Conservation (phyloP, 352 stramenopile genomes). For the Phytophthora podocarpi region DNA sequence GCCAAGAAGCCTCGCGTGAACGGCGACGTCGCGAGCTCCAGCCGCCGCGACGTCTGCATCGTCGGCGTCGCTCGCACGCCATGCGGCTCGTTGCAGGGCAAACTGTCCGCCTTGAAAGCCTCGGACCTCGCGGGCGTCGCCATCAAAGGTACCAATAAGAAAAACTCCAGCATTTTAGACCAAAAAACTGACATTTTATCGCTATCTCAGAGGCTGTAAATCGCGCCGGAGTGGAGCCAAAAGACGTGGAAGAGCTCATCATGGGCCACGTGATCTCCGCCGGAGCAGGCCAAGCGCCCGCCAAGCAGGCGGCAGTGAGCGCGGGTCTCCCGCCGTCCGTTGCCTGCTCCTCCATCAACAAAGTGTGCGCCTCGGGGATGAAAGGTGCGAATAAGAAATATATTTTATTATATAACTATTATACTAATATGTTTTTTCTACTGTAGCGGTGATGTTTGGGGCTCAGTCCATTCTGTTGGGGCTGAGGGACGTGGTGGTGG, state of each 20-base stretch:
- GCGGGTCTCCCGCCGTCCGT: slow-evolving; percentile 76
- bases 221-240: slow-evolving; percentile 49
- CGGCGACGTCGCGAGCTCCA: background rate
- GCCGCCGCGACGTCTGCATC: slow-evolving; percentile 91
- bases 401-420: background rate
- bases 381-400: slow-evolving; percentile 57
- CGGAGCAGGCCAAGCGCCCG: slow-evolving; percentile 94
- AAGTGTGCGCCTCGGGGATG: slow-evolving; percentile 96
- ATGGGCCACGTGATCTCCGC: slow-evolving; percentile 95
- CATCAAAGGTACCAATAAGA: slow-evolving; percentile 59
- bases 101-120: slow-evolving; percentile 82
- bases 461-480: slow-evolving; percentile 91
- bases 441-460: slow-evolving; percentile 77
- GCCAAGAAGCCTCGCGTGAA: slow-evolving; percentile 23
- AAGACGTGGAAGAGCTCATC: slow-evolving; percentile 92
- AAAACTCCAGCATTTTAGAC: background rate
- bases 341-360: slow-evolving; percentile 98
- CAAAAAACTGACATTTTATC: background rate
- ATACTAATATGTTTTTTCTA: background rate
- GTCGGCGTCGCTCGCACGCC: slow-evolving; percentile 94
- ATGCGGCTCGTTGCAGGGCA: slow-evolving; percentile 92
- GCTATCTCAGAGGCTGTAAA: slow-evolving; percentile 40
- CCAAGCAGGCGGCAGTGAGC: slow-evolving; percentile 88
- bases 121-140: slow-evolving; percentile 90
- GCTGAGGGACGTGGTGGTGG: slow-evolving; percentile 78